Evolutionary conservation across 345 rosid genomes (phyloP).

Genomic region (Salix udensis): DNA sequence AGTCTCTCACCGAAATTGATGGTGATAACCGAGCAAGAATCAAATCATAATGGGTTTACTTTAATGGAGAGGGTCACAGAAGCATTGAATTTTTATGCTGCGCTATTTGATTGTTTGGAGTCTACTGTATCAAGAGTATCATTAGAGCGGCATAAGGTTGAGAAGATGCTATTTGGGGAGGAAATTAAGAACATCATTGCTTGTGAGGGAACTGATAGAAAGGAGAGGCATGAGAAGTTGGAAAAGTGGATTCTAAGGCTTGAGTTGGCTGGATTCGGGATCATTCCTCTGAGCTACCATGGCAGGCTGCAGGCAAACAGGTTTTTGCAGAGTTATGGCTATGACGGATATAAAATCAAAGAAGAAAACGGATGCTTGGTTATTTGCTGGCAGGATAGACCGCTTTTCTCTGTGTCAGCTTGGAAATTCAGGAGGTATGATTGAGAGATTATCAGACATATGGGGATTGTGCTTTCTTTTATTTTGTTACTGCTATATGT

Average conservation of each 20-base stretch:
- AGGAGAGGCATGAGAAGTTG: conserved; percentile 66
- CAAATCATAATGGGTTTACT: conserved; percentile 47
- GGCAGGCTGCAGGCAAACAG: conserved; percentile 57
- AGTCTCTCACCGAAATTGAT: conserved; percentile 59
- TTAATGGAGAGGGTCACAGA: conserved; percentile 57
- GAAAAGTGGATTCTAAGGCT: conserved; percentile 67
- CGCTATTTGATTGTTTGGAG: conserved; percentile 66
- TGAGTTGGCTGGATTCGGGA: conserved; percentile 56
- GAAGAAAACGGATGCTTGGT: conserved; percentile 55
- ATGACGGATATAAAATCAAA: conserved; percentile 57
- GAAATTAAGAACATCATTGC: conserved; percentile 71
- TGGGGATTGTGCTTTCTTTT: conserved; percentile 12
- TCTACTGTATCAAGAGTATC: conserved; percentile 50
- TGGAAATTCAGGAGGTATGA: conserved; percentile 54
- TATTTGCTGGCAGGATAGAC: conserved; percentile 61
- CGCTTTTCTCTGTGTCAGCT: conserved; percentile 59
- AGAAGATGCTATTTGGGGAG: conserved; percentile 69
- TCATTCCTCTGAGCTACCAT: conserved; percentile 56
- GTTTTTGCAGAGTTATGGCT: conserved; percentile 51
- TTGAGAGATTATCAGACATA: conserved; percentile 14
- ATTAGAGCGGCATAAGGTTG: conserved; percentile 56
- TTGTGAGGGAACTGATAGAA: conserved; percentile 60
- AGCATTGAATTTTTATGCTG: conserved; percentile 60
- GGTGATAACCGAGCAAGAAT: conserved; percentile 68
- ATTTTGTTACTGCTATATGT: conserved; percentile 18